A percentile compares a stretch with the other conserved stretches of the same genome.
Evolutionary conservation across 2,329 filamentous ascomycete species (phyloP).

Genomic region (Aureobasidium namibiae): DNA sequence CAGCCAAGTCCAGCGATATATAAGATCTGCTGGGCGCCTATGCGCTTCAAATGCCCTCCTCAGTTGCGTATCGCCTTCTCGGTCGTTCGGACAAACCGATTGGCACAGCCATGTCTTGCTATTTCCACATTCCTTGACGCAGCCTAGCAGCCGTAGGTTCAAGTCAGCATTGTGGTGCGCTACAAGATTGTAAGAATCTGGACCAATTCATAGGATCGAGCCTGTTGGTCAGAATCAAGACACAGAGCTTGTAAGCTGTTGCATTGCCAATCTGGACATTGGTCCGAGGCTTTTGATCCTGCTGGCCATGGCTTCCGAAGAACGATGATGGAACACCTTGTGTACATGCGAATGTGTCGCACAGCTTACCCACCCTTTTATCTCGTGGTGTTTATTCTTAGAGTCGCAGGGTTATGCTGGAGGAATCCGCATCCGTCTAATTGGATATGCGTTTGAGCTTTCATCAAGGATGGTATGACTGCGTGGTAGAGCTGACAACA

Average conservation of each 20-base stretch:
- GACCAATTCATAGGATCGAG: neutral
- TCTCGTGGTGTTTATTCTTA: neutral
- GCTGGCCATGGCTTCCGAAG: neutral
- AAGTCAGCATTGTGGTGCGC: neutral
- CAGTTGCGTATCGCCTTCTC: neutral
- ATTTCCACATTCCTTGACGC: neutral
- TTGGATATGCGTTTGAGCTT: too few relatives aligned
- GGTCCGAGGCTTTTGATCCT: neutral
- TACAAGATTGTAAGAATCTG: neutral
- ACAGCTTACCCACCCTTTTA: neutral
- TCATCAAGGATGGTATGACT: neutral
- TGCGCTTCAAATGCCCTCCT: neutral
- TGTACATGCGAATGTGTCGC: neutral
- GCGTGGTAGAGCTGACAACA: neutral
- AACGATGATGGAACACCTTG: neutral
- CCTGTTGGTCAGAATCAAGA: neutral
- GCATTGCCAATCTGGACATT: neutral
- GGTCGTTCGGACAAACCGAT: neutral
- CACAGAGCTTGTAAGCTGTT: slow-evolving; percentile 1
- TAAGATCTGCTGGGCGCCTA: neutral
- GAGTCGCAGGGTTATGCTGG: neutral
- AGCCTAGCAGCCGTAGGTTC: neutral
- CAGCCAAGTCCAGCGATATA: neutral
- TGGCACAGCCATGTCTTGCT: neutral
- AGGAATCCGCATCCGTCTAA: neutral